Conservation (phyloP, 345 rosid species). For the Bruguiera parviflora region DNA sequence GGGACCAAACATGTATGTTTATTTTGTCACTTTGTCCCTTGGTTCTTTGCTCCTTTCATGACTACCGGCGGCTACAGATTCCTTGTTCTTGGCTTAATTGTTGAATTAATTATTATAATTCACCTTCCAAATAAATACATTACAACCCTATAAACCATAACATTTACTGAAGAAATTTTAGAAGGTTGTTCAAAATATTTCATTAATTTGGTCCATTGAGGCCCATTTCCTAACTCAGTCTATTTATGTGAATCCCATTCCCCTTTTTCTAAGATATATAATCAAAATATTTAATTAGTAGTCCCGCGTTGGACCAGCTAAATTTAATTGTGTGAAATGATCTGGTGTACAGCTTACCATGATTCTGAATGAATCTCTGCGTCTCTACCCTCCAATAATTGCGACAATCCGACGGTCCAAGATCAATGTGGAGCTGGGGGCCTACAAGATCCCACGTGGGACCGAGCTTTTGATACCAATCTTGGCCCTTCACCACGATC, state of each 20-base stretch:
- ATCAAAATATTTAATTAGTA: background rate
- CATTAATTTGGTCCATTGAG: background rate
- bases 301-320: no score
- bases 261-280: no score
- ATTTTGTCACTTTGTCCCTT: no score
- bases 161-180: background rate
- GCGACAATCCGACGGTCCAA: conserved; percentile 32
- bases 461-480: conserved; percentile 36
- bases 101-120: no score
- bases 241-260: background rate
- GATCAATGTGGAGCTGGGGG: conserved; percentile 48
- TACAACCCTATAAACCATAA: no score
- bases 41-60: no score
- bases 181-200: background rate
- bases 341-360: conserved; percentile 40
- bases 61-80: no score
- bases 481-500: conserved; percentile 47
- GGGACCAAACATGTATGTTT: no score
- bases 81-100: no score
- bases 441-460: conserved; percentile 46
- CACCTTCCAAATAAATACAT: no score
- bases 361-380: conserved; percentile 55
- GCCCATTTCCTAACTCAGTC: no score
- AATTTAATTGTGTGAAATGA: background rate
- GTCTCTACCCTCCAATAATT: conserved; percentile 54